phyloP scores from a whole-genome alignment of 23 red algal species.

The Agarophyton chilense region DNA sequence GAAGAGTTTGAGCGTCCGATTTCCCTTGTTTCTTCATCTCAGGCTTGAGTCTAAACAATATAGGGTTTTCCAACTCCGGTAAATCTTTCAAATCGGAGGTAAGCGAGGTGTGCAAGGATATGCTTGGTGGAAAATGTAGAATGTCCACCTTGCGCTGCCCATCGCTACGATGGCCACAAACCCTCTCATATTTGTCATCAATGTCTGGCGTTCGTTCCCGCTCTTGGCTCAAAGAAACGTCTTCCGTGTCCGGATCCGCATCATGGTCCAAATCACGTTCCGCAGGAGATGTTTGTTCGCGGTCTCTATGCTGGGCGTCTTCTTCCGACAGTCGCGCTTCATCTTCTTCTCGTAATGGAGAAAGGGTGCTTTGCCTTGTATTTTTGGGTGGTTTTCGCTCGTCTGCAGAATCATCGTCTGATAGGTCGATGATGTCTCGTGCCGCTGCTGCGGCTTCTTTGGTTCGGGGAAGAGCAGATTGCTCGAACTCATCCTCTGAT shows the following conservation, averaged over 20 bases:
- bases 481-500: slow-evolving; percentile 16
- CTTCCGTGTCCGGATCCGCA: not conserved
- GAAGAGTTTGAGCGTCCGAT: slow-evolving; percentile 22
- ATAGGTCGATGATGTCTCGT: slow-evolving; percentile 18
- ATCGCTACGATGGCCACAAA: not conserved
- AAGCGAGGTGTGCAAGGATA: slow-evolving; percentile 28
- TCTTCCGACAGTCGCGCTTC: not conserved
- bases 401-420: slow-evolving; percentile 62
- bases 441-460: slow-evolving; percentile 32
- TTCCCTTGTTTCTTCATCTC: not conserved
- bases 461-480: not conserved
- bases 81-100: slow-evolving; percentile 21
- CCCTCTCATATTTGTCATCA: slow-evolving; percentile 6
- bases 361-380: not conserved
- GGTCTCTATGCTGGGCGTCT: not conserved
- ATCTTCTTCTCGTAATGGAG: not conserved
- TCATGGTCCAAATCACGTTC: not conserved
- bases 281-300: not conserved
- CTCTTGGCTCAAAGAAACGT: not conserved
- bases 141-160: slow-evolving; percentile 28
- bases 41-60: slow-evolving; percentile 41
- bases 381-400: not conserved
- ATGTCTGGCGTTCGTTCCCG: not conserved
- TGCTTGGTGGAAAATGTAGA: slow-evolving; percentile 62
- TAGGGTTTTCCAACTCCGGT: slow-evolving; percentile 38